Percentiles rank a stretch among this genome's conserved stretches.
Evolutionary conservation across 2,329 filamentous ascomycete genomes (phyloP).

Genomic region (Curvularia sp.): DNA sequence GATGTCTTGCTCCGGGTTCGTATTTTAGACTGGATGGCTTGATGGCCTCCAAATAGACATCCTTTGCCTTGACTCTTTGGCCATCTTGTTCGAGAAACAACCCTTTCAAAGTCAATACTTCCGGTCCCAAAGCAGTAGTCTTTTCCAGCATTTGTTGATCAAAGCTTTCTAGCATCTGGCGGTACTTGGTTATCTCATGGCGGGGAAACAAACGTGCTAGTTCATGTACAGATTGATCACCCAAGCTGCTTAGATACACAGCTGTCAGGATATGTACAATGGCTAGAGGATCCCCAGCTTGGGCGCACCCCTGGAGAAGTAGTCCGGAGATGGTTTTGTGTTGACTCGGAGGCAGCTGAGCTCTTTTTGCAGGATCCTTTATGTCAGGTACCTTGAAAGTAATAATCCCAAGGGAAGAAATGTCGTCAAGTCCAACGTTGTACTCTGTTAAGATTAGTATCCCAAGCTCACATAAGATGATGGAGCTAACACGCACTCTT

Average conservation of each 20-base stretch:
- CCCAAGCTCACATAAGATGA: background rate
- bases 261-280: constrained; percentile 41
- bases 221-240: constrained; percentile 19
- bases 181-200: constrained; percentile 30
- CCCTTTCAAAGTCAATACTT: constrained; percentile 42
- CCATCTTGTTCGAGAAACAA: constrained; percentile 42
- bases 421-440: constrained; percentile 29
- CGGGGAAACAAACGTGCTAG: constrained; percentile 29
- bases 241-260: constrained; percentile 28
- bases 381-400: constrained; percentile 37
- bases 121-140: constrained; percentile 22
- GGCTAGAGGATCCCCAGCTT: constrained; percentile 38
- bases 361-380: constrained; percentile 26
- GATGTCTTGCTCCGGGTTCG: constrained; percentile 24
- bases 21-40: constrained; percentile 24
- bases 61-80: constrained; percentile 28
- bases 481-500: constrained; percentile 27
- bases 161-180: constrained; percentile 30
- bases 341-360: constrained; percentile 35
- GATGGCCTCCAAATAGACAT: constrained; percentile 35
- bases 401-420: constrained; percentile 38
- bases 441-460: constrained; percentile 35
- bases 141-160: constrained; percentile 22
- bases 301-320: constrained; percentile 41
- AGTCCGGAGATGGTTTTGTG: constrained; percentile 28